phyloP scores from a whole-genome alignment of 1,284 basidiomycete genomes.

The Cronartium quercuum region DNA sequence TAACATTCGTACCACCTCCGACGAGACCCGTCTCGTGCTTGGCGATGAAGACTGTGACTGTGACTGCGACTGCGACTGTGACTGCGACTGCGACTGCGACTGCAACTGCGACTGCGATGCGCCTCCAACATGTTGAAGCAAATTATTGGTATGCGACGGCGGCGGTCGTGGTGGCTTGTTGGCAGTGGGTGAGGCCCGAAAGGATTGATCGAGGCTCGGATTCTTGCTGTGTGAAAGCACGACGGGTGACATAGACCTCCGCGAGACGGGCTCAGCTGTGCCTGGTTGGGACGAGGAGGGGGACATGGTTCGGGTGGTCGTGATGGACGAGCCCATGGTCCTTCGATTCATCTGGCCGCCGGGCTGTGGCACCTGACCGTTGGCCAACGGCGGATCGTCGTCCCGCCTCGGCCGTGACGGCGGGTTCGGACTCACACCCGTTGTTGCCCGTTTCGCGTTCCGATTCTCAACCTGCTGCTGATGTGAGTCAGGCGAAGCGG shows the following conservation, averaged over 20 bases:
- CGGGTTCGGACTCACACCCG: background rate
- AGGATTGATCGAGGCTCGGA: background rate
- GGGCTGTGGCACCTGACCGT: background rate
- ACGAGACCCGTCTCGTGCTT: background rate
- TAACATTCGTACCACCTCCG: background rate
- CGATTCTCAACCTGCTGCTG: background rate
- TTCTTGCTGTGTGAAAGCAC: background rate
- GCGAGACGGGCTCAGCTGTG: background rate
- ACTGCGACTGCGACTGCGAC: background rate
- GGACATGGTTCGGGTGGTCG: slow-evolving; percentile 7
- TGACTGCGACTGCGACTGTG: background rate
- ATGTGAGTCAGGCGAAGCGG: slow-evolving; percentile 40
- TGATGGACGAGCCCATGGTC: slow-evolving; percentile 11
- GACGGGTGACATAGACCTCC: slow-evolving; percentile 14
- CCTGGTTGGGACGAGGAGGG: background rate
- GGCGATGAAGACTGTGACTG: background rate
- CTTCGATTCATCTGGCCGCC: slow-evolving; percentile 6
- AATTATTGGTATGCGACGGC: too few species aligned
- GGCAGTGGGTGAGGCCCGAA: background rate
- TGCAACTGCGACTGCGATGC: too few species aligned
- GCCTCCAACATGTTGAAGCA: too few species aligned
- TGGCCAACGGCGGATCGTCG: slow-evolving; percentile 6
- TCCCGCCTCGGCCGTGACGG: slow-evolving; percentile 19
- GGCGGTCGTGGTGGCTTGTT: background rate
- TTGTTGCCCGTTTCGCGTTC: slow-evolving; percentile 8